phyloP scores from a whole-genome alignment of 129 eudicot species.

The Smallanthus sonchifolius region DNA sequence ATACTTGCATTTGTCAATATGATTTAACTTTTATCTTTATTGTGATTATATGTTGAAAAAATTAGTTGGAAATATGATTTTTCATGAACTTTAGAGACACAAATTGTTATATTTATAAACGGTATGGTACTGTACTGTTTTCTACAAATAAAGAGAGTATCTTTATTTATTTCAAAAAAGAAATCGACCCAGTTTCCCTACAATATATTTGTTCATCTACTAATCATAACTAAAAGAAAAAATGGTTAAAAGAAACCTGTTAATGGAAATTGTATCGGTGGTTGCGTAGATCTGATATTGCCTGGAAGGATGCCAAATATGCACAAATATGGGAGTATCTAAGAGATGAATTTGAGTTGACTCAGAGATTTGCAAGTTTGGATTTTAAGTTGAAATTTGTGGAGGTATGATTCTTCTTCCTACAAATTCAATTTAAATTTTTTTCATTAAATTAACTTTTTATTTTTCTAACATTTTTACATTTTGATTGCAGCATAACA shows the following conservation, averaged over 20 bases:
- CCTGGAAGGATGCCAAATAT: constrained; percentile 96
- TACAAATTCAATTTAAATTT: background rate
- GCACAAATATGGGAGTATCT: constrained; percentile 98
- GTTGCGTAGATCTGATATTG: constrained; percentile 72
- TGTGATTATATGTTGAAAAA: background rate
- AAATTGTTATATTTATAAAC: too few relatives aligned
- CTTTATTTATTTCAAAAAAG: too few relatives aligned
- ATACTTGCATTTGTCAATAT: background rate
- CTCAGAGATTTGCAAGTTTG: constrained; percentile 96
- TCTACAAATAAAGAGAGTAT: too few relatives aligned
- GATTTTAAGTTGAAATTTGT: constrained; percentile 92
- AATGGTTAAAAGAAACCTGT: background rate
- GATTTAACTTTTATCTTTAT: background rate
- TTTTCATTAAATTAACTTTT: background rate
- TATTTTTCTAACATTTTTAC: background rate
- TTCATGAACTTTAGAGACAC: too few relatives aligned
- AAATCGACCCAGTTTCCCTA: too few relatives aligned
- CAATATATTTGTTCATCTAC: background rate
- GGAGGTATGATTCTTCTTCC: constrained; percentile 47
- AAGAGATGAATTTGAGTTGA: constrained; percentile 90
- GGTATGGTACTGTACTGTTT: too few relatives aligned
- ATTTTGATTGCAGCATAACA: constrained; percentile 71
- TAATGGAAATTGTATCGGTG: constrained; percentile 24
- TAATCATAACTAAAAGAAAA: background rate
- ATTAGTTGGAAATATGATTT: too few relatives aligned